Evolutionary conservation across 768 basidiomycete species (phyloP).

Genomic region (Gyrodon lividus): DNA sequence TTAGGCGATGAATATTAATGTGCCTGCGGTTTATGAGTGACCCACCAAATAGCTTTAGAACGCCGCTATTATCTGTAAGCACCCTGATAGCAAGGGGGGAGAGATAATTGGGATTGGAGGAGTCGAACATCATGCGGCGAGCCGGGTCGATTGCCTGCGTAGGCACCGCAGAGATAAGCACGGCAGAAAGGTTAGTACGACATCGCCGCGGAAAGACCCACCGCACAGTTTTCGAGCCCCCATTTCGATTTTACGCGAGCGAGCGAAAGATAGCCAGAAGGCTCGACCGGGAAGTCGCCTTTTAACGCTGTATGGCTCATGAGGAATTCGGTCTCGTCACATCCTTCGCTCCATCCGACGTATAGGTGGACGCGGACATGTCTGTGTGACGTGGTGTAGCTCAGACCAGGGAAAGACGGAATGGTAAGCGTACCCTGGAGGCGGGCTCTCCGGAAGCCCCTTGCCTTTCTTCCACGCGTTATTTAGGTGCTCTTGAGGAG

Average conservation of each 20-base stretch:
- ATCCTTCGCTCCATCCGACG: slow-evolving; percentile 27
- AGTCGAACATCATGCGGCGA: slow-evolving; percentile 19
- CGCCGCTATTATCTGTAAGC: slow-evolving; percentile 25
- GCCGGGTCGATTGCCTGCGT: slow-evolving; percentile 22
- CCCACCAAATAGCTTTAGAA: slow-evolving; percentile 29
- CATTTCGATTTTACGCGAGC: slow-evolving; percentile 19
- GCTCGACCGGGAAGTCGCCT: slow-evolving; percentile 26
- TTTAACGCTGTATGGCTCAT: slow-evolving; percentile 27
- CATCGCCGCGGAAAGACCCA: neutral
- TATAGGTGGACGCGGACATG: slow-evolving; percentile 35
- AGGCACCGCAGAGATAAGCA: neutral
- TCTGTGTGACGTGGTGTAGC: neutral
- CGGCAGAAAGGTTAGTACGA: neutral
- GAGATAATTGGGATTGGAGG: slow-evolving; percentile 22
- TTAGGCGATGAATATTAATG: neutral
- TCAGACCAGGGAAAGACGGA: no score
- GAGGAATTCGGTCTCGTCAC: slow-evolving; percentile 29
- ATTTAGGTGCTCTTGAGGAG: slow-evolving; percentile 23
- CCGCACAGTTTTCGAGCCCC: slow-evolving; percentile 25
- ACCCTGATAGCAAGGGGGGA: slow-evolving; percentile 27
- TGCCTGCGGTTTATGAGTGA: neutral
- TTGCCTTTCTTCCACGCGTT: slow-evolving; percentile 24
- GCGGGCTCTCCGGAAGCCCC: slow-evolving; percentile 16
- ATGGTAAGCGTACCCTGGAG: slow-evolving; percentile 11
- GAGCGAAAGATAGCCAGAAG: slow-evolving; percentile 19